Base-by-base conservation (phyloP, 2,329 filamentous ascomycete genomes). In the Cryphonectria parasitica region DNA sequence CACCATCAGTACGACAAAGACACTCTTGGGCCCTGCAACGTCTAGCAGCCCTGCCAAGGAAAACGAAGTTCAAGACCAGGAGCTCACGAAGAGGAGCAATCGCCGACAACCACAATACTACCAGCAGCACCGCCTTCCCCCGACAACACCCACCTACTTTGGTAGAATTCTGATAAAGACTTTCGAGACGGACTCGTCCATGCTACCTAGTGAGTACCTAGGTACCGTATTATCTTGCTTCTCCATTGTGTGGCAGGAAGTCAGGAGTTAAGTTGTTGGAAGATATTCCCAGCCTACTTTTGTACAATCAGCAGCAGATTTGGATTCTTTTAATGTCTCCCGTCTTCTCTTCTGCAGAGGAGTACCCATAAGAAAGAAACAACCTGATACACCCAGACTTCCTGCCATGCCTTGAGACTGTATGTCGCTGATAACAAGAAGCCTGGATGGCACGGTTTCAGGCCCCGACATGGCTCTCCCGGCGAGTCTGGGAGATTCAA, bases 391-490 rank as follows among this genome's bases (percentile, higher is more conserved):
- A n/a, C 22, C 6, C 45, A n/a, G 7, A 10, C 45, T 49, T 49
- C 22, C 17, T 49, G 22, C 8, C 22, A 7, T 6, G 2, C 19
- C 10, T 15, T 31, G 2, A 19, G 39, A 19, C 0, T 19, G 22
- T 10, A 52, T 25, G 15, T n/a, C 15, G 41, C 66, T 68, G 22
- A 68, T 17, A 1, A 22, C n/a, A 25, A 41, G 7, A 7, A 63
- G 66, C 25, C 22, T 68, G 61, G 7, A 25, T 49, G 2, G 22
- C 17, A 17, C 66, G 58, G 31, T 39, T 68, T 8, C 66, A 68
- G 34, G 28, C 61, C n/a, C 66, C 66, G 3, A 63, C 28, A 3
- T 68, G 66, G 66, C 56, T 68, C 13, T 68, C 31, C 13, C 56
- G 15, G 22, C 61, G 31, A 39, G 41, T 62, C 1, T 68, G 58